Evolutionary conservation across 1,284 basidiomycete genomes (phyloP), one percentile per base, ranked within the genome.

Genomic region (Hymenochaete sp.): DNA sequence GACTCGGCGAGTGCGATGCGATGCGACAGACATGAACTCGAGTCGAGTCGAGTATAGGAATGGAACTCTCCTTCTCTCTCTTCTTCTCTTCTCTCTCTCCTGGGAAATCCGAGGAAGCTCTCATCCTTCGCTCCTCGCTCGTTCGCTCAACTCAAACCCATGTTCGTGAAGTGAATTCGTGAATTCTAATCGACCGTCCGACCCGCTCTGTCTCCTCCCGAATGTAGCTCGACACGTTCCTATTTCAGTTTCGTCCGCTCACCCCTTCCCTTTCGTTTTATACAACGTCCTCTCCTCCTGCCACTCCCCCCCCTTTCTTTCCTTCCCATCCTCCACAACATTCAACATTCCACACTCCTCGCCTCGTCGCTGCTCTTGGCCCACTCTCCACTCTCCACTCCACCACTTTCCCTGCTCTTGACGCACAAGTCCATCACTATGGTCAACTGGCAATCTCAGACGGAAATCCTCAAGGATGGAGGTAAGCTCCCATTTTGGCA

Each of bases 401-500:
- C 22, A 39, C 42, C 38, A 9, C 42, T 44, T 35, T n/a, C 19
- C 18, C 5, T n/a, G 39, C 39, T 7, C 14, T 25, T 14, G 5
- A 22, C n/a, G 27, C 21, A 25, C 18, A 6, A 26, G 16, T 22
- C 9, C 32, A 13, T 35, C 42, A 45, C 29, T 9, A 51, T 51
- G 49, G 49, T 51, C 25, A 32, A 51, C 24, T 51, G 49, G 49
- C 45, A 51, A 22, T 39, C 45, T 14, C 29, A 10, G 13, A 16
- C 22, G 0, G 45, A 51, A 35, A 29, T 51, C 27, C 22, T 24
- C 21, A 47, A 51, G 42, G 49, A 51, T 25, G 45, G 45, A 18
- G 24, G 49, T 51, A 16, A 39, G 49, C n/a, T n/a, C n/a, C n/a
- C n/a, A n/a, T n/a, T n/a, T n/a, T 47, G 21, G 9, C 36, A 29